phyloP scores from a whole-genome alignment of 192 early-diverging fungal genomes.

The Pilaira anomala region DNA sequence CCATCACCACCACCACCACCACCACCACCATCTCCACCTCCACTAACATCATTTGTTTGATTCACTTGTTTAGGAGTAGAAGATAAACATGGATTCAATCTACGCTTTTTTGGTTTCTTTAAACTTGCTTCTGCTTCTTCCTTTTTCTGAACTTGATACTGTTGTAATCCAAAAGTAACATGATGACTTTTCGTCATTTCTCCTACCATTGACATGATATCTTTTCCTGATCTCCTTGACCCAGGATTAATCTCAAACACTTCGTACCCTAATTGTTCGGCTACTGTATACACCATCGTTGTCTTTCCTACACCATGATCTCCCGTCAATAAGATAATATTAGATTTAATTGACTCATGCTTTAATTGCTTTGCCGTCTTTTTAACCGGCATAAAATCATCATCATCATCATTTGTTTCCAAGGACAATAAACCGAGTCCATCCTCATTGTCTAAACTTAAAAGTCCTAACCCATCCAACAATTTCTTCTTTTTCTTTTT shows the following conservation, averaged over 20 bases:
- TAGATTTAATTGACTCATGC: slow-evolving; percentile 4
- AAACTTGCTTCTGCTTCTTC: background rate
- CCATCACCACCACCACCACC: too few species aligned
- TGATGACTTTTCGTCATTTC: slow-evolving; percentile 76
- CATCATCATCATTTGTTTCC: background rate
- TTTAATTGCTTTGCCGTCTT: background rate
- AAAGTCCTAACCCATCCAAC: background rate
- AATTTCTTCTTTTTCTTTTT: slow-evolving; percentile 6
- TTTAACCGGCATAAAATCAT: background rate
- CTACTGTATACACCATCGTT: slow-evolving; percentile 67
- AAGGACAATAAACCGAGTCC: background rate
- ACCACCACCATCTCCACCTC: too few species aligned
- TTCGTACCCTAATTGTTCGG: slow-evolving; percentile 68
- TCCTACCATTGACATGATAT: slow-evolving; percentile 58
- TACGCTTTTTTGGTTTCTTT: slow-evolving; percentile 7
- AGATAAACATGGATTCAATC: slow-evolving; percentile 4
- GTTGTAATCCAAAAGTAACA: slow-evolving; percentile 43
- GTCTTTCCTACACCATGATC: slow-evolving; percentile 74
- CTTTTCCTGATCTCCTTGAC: slow-evolving; percentile 65
- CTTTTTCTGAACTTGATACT: background rate
- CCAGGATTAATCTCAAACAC: slow-evolving; percentile 76
- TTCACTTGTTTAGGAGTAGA: background rate
- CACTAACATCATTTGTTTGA: too few species aligned
- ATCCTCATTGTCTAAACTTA: background rate
- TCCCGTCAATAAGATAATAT: slow-evolving; percentile 62